Evolutionary conservation across 805 yeast genomes (phyloP).

Genomic region (Candida pseudofarinosa): DNA sequence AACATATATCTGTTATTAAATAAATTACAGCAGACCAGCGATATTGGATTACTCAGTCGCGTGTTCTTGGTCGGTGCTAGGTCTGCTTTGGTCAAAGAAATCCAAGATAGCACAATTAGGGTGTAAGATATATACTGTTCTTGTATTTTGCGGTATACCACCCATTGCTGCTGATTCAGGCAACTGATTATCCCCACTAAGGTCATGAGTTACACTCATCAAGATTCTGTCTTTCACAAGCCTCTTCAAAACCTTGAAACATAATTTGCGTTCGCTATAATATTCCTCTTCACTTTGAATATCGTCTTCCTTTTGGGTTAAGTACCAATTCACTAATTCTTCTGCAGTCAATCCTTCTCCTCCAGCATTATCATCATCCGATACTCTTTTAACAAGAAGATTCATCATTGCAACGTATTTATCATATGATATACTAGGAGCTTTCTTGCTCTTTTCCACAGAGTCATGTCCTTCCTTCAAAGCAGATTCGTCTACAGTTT

Average conservation of each 20-base stretch:
- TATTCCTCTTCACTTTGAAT: constrained; percentile 67
- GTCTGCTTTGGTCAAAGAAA: constrained; percentile 42
- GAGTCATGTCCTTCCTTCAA: constrained; percentile 2
- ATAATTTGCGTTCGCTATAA: constrained; percentile 64
- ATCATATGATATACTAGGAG: constrained; percentile 69
- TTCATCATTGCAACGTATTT: constrained; percentile 84
- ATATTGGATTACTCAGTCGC: background rate
- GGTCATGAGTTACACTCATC: constrained; percentile 46
- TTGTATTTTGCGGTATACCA: constrained; percentile 17
- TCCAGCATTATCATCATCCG: constrained; percentile 48
- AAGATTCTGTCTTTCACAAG: constrained; percentile 81
- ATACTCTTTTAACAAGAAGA: constrained; percentile 59
- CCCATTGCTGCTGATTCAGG: constrained; percentile 15
- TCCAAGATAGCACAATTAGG: constrained; percentile 84
- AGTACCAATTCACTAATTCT: constrained; percentile 75
- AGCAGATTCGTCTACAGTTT: constrained; percentile 3
- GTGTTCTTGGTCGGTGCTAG: constrained; percentile 13
- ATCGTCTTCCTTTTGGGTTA: constrained; percentile 67
- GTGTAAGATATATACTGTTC: constrained; percentile 48
- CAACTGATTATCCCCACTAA: constrained; percentile 25
- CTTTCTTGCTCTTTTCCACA: constrained; percentile 26
- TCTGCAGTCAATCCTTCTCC: constrained; percentile 64
- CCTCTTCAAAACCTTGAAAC: constrained; percentile 75
- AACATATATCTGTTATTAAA: no score
- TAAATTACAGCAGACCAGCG: no score